Base-by-base conservation (phyloP, 345 rosid species). In the Gossypium herbaceum region DNA sequence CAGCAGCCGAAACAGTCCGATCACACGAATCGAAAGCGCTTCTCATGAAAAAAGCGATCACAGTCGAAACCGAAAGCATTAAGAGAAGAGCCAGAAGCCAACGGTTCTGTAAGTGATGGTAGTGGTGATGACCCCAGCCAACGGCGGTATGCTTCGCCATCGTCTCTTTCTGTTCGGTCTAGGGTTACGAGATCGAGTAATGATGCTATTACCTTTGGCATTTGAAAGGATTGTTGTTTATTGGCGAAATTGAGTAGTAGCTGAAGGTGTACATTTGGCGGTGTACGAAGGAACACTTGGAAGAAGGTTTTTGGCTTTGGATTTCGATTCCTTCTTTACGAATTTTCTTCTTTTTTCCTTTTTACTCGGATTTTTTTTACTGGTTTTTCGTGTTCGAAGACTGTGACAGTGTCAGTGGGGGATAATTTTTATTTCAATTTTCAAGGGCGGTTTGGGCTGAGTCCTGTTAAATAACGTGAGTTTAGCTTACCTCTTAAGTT, bases 1-100 rank as follows among this genome's bases (percentile, higher is more conserved):
- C 67, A 73, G 12, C 27, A 64, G 7, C 55, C 10, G 69, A 58
- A 67, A 69, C 62, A 34, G 64, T 80, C 24, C 78, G 84, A 73
- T 86, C 85, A 77, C 85, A 83, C 19, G 86, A 61, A 74, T 85
- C 85, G 60, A 83, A 81, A 51, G 82, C 81, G 47, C 82, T 74
- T 82, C 79, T 80, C 15, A 82, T 68, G 50, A 84, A 77, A 76
- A 83, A 79, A 9, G 81, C 84, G 59, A 84, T 63, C 15, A 77
- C 72, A 3, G 84, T 84, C 0, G 87, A 86, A 58, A 82, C 43
- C 5, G 89, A 84, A 3, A 86, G 87, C 87, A 84, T 84, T 51
- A 86, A 9, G 2, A 86, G 76, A 34, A 84, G 76, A 20, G 74
- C 65, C 50, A 84, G 27, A n/a, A 84, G 62, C 80, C 80, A 84